Percentiles rank a stretch among this genome's conserved stretches.
Evolutionary conservation across 2,329 filamentous ascomycete genomes (phyloP).

Genomic region (Fusarium globosum): DNA sequence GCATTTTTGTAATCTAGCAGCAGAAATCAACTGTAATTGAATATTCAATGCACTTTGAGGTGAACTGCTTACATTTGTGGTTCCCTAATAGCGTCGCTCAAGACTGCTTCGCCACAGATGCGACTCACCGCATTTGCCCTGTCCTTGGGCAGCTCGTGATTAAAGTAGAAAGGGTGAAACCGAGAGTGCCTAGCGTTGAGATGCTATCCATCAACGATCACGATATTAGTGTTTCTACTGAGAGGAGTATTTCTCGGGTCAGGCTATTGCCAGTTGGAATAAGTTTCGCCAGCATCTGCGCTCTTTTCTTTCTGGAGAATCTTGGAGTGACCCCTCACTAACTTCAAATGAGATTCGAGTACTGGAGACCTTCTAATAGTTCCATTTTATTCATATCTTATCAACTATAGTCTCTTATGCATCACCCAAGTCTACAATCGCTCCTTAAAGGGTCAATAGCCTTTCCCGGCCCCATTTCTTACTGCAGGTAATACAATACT

Average conservation of each 20-base stretch:
- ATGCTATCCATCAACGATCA: not conserved
- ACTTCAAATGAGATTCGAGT: not conserved
- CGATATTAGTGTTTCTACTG: too few relatives aligned
- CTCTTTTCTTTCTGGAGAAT: too few relatives aligned
- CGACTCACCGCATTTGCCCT: not conserved
- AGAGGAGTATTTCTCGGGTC: too few relatives aligned
- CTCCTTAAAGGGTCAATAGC: too few relatives aligned
- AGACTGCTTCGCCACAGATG: not conserved
- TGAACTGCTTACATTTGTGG: rapidly evolving
- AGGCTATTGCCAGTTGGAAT: not conserved
- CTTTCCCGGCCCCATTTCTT: too few relatives aligned
- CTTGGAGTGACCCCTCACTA: too few relatives aligned
- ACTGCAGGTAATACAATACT: too few relatives aligned
- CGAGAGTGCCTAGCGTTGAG: not conserved
- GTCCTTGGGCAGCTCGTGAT: not conserved
- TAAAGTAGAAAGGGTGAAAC: not conserved
- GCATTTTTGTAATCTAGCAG: not conserved
- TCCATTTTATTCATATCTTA: too few relatives aligned
- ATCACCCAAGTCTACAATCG: too few relatives aligned
- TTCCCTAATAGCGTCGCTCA: not conserved
- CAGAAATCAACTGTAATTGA: not conserved
- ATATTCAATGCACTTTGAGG: not conserved
- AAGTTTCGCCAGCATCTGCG: not conserved
- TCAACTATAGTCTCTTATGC: too few relatives aligned
- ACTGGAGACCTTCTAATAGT: too few relatives aligned